Evolutionary conservation across 2,329 filamentous ascomycete species (phyloP).

Genomic region (Alternaria incomplexa): DNA sequence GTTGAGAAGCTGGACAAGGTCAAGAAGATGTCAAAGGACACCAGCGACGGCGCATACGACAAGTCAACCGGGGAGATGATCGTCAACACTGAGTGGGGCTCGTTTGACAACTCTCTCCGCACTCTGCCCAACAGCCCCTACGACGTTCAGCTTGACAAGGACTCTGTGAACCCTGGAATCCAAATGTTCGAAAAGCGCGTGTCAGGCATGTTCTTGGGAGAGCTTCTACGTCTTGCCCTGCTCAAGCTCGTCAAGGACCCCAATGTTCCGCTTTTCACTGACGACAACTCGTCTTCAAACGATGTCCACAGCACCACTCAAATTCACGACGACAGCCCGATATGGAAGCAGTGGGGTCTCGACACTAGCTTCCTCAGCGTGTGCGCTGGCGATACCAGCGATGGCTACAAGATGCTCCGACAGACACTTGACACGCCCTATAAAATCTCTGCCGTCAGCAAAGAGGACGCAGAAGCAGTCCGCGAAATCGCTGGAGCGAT

Average conservation of each 20-base stretch:
- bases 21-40: slow-evolving; percentile 69
- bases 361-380: slow-evolving; percentile 91
- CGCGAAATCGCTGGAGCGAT: slow-evolving; percentile 83
- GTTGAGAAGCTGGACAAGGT: slow-evolving; percentile 89
- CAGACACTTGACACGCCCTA: slow-evolving; percentile 81
- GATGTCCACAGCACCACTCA: slow-evolving; percentile 71
- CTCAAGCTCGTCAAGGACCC: slow-evolving; percentile 74
- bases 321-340: slow-evolving; percentile 59
- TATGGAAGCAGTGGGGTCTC: slow-evolving; percentile 85
- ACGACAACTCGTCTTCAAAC: slow-evolving; percentile 74
- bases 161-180: slow-evolving; percentile 87
- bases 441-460: slow-evolving; percentile 74
- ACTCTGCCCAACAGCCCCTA: slow-evolving; percentile 86
- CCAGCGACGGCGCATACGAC: slow-evolving; percentile 68
- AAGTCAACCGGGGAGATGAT: slow-evolving; percentile 90
- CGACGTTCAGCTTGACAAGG: slow-evolving; percentile 77
- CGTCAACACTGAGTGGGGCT: slow-evolving; percentile 97
- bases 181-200: slow-evolving; percentile 99
- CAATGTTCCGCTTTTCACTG: slow-evolving; percentile 73
- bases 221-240: slow-evolving; percentile 82
- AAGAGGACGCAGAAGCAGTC: slow-evolving; percentile 87
- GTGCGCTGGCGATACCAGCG: slow-evolving; percentile 83
- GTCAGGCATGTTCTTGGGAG: slow-evolving; percentile 97
- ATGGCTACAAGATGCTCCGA: slow-evolving; percentile 74
- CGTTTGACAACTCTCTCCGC: slow-evolving; percentile 91